Evolutionary conservation across 202 grass and related monocot genomes (phyloP).

Genomic region (Miscanthus sacchariflorus): DNA sequence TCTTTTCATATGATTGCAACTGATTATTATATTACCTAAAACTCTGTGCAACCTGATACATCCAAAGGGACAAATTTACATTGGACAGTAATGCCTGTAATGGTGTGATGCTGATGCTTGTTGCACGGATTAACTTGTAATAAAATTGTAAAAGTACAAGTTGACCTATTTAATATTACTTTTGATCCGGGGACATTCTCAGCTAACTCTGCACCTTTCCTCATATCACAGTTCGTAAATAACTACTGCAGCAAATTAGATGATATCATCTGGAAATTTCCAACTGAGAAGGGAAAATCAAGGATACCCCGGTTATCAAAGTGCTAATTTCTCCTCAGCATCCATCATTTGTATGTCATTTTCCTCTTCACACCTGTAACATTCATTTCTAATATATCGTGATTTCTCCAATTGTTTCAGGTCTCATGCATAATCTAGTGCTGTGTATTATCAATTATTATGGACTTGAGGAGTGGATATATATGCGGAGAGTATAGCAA

Average conservation of each 20-base stretch:
- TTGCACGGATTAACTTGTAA: constrained; percentile 21
- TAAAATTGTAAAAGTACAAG: constrained; percentile 28
- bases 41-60: constrained; percentile 22
- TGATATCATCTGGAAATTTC: constrained; percentile 86
- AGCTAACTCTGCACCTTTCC: constrained; percentile 39
- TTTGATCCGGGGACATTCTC: constrained; percentile 19
- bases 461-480: constrained; percentile 24
- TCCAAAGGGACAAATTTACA: constrained; percentile 4
- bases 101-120: background rate
- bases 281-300: constrained; percentile 75
- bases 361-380: background rate
- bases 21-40: constrained; percentile 21
- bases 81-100: constrained; percentile 1
- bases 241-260: constrained; percentile 89
- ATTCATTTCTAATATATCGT: background rate
- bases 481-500: background rate
- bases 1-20: constrained; percentile 19
- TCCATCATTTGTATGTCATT: constrained; percentile 13
- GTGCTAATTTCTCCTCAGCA: constrained; percentile 34
- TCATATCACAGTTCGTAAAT: constrained; percentile 69
- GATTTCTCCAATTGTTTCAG: constrained; percentile 43
- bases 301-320: constrained; percentile 56
- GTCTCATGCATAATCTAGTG: constrained; percentile 19
- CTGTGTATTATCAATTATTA: background rate
- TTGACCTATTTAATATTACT: constrained; percentile 17